These are phyloP conservation scores for Lentinula sp. DNA, from an alignment of 768 basidiomycete genomes.

Conservation along the genomic window DNA sequence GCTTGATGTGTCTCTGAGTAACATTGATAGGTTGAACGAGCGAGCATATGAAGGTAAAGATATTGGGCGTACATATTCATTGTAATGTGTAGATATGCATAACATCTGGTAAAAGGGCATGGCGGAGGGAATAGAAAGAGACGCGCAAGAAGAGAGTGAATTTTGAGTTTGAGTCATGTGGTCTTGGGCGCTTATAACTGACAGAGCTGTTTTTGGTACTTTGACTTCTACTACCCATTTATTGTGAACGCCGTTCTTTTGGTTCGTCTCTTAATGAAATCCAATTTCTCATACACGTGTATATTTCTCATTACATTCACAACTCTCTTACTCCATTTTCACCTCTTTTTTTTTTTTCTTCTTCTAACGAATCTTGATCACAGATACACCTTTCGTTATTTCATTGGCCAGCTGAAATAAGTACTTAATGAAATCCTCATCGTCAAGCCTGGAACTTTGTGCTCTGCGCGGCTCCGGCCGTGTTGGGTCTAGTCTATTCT, in stretches of 20 bases:
- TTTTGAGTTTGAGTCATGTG: neutral
- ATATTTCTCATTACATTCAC: neutral
- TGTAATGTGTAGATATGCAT: conserved; percentile 73
- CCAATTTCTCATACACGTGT: neutral
- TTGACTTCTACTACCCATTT: neutral
- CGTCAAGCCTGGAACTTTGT: neutral
- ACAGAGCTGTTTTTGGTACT: neutral
- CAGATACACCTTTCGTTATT: neutral
- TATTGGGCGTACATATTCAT: conserved; percentile 54
- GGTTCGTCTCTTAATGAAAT: neutral
- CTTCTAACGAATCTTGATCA: neutral
- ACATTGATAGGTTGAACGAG: too few relatives aligned
- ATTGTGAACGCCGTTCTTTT: neutral
- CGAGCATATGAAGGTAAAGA: neutral
- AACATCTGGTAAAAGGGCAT: conserved; percentile 91
- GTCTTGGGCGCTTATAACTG: neutral
- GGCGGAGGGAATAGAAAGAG: neutral
- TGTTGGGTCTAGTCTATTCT: neutral
- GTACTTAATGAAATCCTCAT: neutral
- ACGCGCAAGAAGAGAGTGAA: neutral
- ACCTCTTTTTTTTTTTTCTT: neutral
- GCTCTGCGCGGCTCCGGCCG: neutral
- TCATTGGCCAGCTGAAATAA: neutral
- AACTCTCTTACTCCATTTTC: neutral
- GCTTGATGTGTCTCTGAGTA: conserved; percentile 65